A percentile compares a stretch with the other conserved stretches of the same genome.
phyloP scores from a whole-genome alignment of 768 basidiomycete species.

The Termitomyces sp. region DNA sequence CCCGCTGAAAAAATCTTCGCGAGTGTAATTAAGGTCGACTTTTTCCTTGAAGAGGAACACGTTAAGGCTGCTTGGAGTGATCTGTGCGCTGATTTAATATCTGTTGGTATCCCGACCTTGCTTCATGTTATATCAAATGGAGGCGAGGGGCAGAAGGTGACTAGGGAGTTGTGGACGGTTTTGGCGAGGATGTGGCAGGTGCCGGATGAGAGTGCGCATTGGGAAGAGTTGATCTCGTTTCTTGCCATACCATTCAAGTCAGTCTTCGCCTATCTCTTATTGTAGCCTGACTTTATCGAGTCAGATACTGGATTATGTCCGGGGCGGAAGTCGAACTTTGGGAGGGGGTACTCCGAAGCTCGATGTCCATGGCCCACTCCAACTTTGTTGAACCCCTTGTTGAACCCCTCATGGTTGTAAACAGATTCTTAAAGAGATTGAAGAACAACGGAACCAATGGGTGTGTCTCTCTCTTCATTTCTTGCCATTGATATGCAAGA shows the following conservation, averaged over 20 bases:
- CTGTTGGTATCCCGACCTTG: conserved; percentile 32
- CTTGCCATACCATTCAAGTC: conserved; percentile 46
- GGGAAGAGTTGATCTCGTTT: conserved; percentile 38
- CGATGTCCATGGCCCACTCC: conserved; percentile 20
- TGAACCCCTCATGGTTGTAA: conserved; percentile 17
- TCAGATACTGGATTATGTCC: conserved; percentile 42
- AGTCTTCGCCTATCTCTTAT: conserved; percentile 4
- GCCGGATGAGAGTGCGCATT: conserved; percentile 20
- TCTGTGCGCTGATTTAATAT: conserved; percentile 44
- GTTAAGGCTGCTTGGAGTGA: conserved; percentile 40
- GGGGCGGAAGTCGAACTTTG: conserved; percentile 36
- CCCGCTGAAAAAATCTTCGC: conserved; percentile 42
- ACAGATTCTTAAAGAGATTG: conserved; percentile 22
- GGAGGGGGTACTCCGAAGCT: conserved; percentile 28
- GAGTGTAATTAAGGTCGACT: conserved; percentile 37
- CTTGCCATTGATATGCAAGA: neutral
- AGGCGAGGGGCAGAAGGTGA: conserved; percentile 26
- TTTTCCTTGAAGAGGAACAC: conserved; percentile 29
- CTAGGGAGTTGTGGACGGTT: conserved; percentile 43
- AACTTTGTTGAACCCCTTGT: conserved; percentile 12
- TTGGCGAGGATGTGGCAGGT: conserved; percentile 29
- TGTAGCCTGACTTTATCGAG: neutral
- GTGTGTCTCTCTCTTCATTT: conserved; percentile 5
- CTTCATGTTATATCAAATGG: conserved; percentile 26
- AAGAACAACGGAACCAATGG: conserved; percentile 11